Conservation (phyloP, 306 rosid species). For the Canavalia gladiata region DNA sequence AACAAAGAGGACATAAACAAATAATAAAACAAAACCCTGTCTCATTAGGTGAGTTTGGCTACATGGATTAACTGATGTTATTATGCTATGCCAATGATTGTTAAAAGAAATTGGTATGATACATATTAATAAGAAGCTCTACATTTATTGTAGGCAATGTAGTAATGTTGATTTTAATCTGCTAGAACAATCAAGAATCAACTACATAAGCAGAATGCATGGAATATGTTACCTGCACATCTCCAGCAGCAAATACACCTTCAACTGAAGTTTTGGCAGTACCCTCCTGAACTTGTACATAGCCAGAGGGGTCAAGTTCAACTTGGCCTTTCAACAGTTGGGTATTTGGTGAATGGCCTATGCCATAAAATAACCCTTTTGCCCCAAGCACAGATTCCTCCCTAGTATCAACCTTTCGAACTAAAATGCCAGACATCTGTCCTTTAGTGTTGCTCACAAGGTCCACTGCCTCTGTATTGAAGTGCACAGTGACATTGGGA, state of each 20-base stretch:
- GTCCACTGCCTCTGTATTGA: constrained; percentile 90
- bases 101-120: constrained; percentile 7
- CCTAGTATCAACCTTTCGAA: constrained; percentile 71
- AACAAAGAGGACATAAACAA: constrained; percentile 20
- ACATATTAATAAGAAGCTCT: constrained; percentile 8
- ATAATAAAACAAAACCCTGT: constrained; percentile 13
- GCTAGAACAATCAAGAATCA: constrained; percentile 27
- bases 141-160: neutral
- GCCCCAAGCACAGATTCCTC: constrained; percentile 85
- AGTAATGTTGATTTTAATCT: neutral
- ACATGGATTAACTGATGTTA: neutral
- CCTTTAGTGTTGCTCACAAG: constrained; percentile 87
- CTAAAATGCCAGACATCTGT: constrained; percentile 88
- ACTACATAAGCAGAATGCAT: constrained; percentile 11
- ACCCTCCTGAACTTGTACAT: constrained; percentile 78
- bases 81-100: neutral
- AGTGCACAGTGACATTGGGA: constrained; percentile 90
- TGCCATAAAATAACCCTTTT: constrained; percentile 93
- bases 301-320: constrained; percentile 78
- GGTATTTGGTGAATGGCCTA: constrained; percentile 94
- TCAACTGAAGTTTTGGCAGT: constrained; percentile 82
- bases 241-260: constrained; percentile 96
- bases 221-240: constrained; percentile 79
- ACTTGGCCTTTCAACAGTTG: constrained; percentile 88
- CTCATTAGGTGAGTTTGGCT: neutral